Base-by-base conservation (phyloP, 192 early-diverging fungal genomes). In the Phlyctochytrium planicorne region DNA sequence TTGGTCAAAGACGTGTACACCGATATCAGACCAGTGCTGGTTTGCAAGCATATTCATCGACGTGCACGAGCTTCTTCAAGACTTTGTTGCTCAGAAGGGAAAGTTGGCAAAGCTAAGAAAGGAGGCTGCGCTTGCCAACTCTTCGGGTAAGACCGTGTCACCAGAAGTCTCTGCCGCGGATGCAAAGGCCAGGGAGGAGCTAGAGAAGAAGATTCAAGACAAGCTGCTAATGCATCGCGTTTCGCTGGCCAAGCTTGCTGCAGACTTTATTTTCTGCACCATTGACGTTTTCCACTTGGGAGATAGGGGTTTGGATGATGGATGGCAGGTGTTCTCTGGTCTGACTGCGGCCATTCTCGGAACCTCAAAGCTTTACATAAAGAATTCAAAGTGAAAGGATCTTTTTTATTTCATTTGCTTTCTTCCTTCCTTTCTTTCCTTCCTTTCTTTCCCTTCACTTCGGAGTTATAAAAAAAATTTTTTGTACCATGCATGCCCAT, bases 181-280 rank as follows among this genome's bases (percentile, higher is more conserved):
- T 6, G 40, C 20, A 20, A 47, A 47, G 40, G 20, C 6, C 10
- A 20, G 30, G 14, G 20, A 40, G 14, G 33, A 37, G 0, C 30
- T 17, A 27, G 55, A 62, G 16, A 40, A 2, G 32, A 73, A 74
- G 53, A 37, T 81, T 35, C 16, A 16, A 3, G 30, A 67, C 23
- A 35, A 87, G 72, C 53, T 83, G 30, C 78, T 72, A 60, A 79
- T 84, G 80, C 75, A 82, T 24, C 59, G 82, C 24, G 64, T 90
- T 0, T 87, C 88, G 2, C 74, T 87, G 24, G 68, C 71, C 59
- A 94, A 94, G 70, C 68, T 93, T 17, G 30, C 76, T 20, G 83
- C 85, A 63, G 92, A 94, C 72, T 83, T 83, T 62, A 60, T 84
- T 23, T 94, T 94, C 75, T 93, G 91, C 80, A 71, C 84, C 66